Evolutionary conservation across 23 red algal genomes (phyloP).

Genomic region (Gracilaria caudata): DNA sequence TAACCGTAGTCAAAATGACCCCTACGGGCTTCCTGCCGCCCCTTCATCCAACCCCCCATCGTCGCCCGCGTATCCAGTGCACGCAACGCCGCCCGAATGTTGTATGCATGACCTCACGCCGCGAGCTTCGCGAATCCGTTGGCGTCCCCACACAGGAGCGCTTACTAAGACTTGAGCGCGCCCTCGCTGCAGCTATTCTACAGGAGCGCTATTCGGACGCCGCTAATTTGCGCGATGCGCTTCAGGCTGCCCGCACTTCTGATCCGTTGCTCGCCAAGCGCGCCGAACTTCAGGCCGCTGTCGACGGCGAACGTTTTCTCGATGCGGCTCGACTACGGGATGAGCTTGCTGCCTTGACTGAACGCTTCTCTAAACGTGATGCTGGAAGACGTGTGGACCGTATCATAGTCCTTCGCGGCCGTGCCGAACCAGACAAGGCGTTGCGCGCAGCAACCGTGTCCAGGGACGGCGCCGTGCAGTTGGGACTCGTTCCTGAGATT

Average conservation of each 20-base stretch:
- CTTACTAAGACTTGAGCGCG: constrained; percentile 63
- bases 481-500: constrained; percentile 31
- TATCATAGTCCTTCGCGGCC: constrained; percentile 44
- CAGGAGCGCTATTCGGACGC: constrained; percentile 68
- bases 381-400: constrained; percentile 55
- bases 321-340: constrained; percentile 65
- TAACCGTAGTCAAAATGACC: not conserved
- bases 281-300: constrained; percentile 46
- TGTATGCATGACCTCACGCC: constrained; percentile 25
- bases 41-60: constrained; percentile 10
- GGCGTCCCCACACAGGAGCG: constrained; percentile 49
- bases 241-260: constrained; percentile 38
- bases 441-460: constrained; percentile 62
- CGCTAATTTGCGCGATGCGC: constrained; percentile 57
- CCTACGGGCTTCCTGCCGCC: constrained; percentile 40
- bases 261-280: constrained; percentile 66
- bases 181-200: constrained; percentile 58
- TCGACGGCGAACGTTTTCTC: constrained; percentile 53
- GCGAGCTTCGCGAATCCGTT: constrained; percentile 16
- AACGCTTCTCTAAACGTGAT: constrained; percentile 37
- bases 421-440: constrained; percentile 41
- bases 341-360: constrained; percentile 50
- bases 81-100: not conserved
- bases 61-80: constrained; percentile 42
- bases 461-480: constrained; percentile 49